These are phyloP conservation scores for Glarea lozoyensis DNA, from an alignment of 495 filamentous ascomycete genomes.

Conservation along the genomic window DNA sequence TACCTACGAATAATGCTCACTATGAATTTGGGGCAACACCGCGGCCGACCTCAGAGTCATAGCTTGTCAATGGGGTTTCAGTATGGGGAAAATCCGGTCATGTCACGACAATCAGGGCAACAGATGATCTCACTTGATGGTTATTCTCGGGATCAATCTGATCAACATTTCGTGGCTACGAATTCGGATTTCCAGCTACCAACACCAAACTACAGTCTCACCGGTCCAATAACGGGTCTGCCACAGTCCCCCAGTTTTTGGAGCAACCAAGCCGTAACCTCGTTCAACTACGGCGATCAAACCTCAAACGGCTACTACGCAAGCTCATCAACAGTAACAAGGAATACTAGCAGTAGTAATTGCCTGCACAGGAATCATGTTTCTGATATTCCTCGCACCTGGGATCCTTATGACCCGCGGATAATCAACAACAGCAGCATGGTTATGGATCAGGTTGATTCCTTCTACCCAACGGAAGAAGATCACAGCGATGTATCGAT, in stretches of 20 bases:
- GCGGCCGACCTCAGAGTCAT: slow-evolving; percentile 6
- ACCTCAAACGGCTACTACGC: slow-evolving; percentile 9
- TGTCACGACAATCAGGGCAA: slow-evolving; percentile 7
- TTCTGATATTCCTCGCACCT: slow-evolving; percentile 9
- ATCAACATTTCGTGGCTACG: slow-evolving; percentile 11
- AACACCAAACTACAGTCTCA: slow-evolving; percentile 5
- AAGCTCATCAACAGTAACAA: slow-evolving; percentile 6
- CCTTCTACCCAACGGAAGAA: slow-evolving; percentile 7
- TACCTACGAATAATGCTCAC: slow-evolving; percentile 2
- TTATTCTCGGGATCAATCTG: slow-evolving; percentile 12
- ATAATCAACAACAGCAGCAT: slow-evolving; percentile 2
- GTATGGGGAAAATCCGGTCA: slow-evolving; percentile 5
- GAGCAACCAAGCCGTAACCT: slow-evolving; percentile 6
- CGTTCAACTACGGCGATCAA: slow-evolving; percentile 9
- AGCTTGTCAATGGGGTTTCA: slow-evolving; percentile 12
- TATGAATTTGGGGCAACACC: slow-evolving; percentile 17
- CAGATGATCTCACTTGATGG: slow-evolving; percentile 12
- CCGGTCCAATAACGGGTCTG: slow-evolving; percentile 8
- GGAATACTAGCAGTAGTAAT: background rate
- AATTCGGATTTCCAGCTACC: background rate
- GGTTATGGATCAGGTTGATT: background rate
- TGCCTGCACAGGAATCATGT: slow-evolving; percentile 4
- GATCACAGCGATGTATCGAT: background rate
- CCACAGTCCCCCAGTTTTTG: slow-evolving; percentile 13
- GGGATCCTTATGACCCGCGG: slow-evolving; percentile 6